Conservation (phyloP, 345 rosid species). For the Carallia brachiata region DNA sequence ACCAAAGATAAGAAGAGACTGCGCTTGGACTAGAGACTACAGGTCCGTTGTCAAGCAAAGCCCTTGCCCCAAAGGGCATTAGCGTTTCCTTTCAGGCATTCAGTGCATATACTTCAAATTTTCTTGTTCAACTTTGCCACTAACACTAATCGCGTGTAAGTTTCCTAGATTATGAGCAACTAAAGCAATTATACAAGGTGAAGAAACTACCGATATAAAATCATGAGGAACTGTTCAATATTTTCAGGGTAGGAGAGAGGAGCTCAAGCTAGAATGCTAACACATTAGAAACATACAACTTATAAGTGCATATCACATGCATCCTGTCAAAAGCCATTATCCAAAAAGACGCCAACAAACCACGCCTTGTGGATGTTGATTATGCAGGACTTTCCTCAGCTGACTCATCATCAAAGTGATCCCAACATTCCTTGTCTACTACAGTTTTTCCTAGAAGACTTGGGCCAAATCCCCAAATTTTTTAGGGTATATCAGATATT, state of each 20-base stretch:
- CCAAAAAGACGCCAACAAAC: neutral
- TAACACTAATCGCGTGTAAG: too few species aligned
- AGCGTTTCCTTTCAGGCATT: too few species aligned
- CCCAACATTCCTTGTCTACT: neutral
- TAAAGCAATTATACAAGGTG: neutral
- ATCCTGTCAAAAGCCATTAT: neutral
- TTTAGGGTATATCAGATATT: neutral
- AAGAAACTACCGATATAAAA: neutral
- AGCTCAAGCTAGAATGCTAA: neutral
- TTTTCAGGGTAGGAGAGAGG: neutral
- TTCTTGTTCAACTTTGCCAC: too few species aligned
- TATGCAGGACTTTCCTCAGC: constrained; percentile 2
- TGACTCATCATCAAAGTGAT: neutral
- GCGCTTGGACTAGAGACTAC: too few species aligned
- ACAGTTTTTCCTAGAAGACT: neutral
- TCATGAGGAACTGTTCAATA: neutral
- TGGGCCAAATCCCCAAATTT: neutral
- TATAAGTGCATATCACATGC: neutral
- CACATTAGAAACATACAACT: neutral
- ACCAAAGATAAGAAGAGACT: too few species aligned
- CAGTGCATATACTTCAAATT: too few species aligned
- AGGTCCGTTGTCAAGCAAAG: too few species aligned
- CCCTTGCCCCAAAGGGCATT: too few species aligned
- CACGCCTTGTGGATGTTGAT: neutral
- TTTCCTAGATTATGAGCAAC: neutral